Conservation (phyloP, 495 filamentous ascomycete genomes). For the Hyaloscypha finlandica region DNA sequence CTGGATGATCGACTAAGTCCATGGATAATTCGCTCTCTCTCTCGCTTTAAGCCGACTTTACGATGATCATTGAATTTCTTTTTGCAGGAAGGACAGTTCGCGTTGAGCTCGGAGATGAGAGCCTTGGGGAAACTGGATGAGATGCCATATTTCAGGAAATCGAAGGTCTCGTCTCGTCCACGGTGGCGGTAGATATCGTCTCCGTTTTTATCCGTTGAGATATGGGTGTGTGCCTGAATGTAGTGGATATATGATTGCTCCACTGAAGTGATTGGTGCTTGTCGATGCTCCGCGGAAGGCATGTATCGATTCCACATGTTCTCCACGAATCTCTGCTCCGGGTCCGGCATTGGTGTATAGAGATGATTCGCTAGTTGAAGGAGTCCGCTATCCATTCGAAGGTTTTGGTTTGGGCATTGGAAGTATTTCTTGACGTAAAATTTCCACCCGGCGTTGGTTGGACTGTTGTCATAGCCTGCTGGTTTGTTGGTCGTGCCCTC, state of each 20-base stretch:
- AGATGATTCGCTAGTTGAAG: no score
- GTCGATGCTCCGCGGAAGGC: not conserved
- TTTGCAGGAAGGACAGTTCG: not conserved
- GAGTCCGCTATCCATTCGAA: no score
- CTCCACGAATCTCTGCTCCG: no score
- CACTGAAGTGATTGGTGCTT: constrained; percentile 1
- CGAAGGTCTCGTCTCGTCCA: constrained; percentile 8
- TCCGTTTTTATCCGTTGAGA: not conserved
- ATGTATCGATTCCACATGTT: no score
- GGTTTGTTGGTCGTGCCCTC: not conserved
- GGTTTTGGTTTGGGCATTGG: no score
- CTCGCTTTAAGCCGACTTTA: not conserved
- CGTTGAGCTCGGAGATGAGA: not conserved
- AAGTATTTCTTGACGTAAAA: no score
- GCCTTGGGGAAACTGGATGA: not conserved
- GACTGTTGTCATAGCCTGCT: not conserved
- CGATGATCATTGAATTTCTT: not conserved
- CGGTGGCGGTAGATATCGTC: not conserved
- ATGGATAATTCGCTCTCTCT: not conserved
- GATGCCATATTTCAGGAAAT: not conserved
- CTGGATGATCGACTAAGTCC: not conserved
- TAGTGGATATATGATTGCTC: constrained; percentile 9
- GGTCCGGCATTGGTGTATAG: no score
- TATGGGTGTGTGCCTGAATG: not conserved
- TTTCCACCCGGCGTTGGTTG: not conserved